phyloP scores from a whole-genome alignment of 2,329 filamentous ascomycete genomes.

The Bertia moriformis region DNA sequence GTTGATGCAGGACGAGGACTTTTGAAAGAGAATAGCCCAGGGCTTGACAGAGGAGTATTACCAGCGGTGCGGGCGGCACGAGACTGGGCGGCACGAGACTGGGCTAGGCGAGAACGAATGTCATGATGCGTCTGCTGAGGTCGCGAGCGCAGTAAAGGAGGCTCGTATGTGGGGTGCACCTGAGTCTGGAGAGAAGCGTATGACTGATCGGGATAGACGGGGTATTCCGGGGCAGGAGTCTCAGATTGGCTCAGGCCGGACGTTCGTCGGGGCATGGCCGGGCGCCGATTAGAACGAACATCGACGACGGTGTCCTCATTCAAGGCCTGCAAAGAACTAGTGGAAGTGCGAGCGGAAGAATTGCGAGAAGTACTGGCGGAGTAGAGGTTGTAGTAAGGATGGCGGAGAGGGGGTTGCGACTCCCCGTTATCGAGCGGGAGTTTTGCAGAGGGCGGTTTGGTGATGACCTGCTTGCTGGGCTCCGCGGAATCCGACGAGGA shows the following conservation, averaged over 20 bases:
- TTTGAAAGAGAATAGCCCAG: neutral
- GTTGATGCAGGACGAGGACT: neutral
- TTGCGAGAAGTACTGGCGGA: neutral
- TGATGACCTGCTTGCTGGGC: neutral
- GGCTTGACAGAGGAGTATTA: neutral
- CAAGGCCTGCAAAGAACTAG: neutral
- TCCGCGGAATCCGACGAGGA: neutral
- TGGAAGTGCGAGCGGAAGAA: neutral
- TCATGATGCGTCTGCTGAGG: too few species aligned
- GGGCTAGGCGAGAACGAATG: neutral
- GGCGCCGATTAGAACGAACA: neutral
- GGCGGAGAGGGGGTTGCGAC: neutral
- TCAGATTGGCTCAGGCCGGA: neutral
- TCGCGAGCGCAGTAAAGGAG: neutral
- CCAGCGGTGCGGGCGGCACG: neutral
- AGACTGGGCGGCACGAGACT: neutral
- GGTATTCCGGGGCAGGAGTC: neutral
- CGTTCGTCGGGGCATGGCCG: neutral
- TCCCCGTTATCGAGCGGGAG: neutral
- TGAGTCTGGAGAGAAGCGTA: neutral
- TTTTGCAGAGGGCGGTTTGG: neutral
- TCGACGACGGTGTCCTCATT: conserved; percentile 1
- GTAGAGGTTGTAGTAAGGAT: neutral
- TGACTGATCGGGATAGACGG: conserved; percentile 1
- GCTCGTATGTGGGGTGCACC: neutral